These are phyloP conservation scores for Naematelia aurantialba DNA, from an alignment of 768 basidiomycete species.

Conservation along the genomic window DNA sequence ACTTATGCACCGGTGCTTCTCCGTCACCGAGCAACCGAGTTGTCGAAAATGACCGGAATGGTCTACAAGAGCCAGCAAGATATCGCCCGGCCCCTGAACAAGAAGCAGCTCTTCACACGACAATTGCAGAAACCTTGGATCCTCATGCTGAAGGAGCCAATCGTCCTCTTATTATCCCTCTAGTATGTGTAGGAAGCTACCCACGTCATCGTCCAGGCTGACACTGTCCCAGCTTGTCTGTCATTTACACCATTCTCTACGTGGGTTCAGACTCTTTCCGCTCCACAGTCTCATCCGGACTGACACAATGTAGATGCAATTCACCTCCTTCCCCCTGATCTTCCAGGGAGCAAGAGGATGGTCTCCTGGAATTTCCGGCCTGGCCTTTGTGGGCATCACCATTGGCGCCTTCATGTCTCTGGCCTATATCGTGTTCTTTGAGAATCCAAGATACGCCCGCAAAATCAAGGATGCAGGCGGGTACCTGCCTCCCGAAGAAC, in stretches of 20 bases:
- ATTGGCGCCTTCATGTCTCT: conserved; percentile 34
- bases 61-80: conserved; percentile 38
- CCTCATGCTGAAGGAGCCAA: conserved; percentile 46
- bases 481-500: conserved; percentile 47
- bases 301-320: too few relatives aligned
- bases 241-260: neutral
- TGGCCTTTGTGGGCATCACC: conserved; percentile 48
- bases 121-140: conserved; percentile 41
- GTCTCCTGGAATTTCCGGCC: conserved; percentile 46
- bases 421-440: conserved; percentile 30
- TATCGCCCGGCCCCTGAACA: conserved; percentile 21
- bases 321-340: conserved; percentile 50
- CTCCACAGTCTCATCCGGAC: too few relatives aligned
- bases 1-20: conserved; percentile 46
- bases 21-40: conserved; percentile 28
- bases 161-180: conserved; percentile 44
- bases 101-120: conserved; percentile 31
- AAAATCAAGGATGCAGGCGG: conserved; percentile 37
- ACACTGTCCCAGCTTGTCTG: too few relatives aligned
- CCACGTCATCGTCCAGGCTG: too few relatives aligned
- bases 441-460: conserved; percentile 44
- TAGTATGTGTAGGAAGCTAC: too few relatives aligned
- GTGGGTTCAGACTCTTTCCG: too few relatives aligned
- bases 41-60: conserved; percentile 35
- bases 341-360: conserved; percentile 50